phyloP scores from a whole-genome alignment of 2,329 filamentous ascomycete species.

The Sporothrix protearum region DNA sequence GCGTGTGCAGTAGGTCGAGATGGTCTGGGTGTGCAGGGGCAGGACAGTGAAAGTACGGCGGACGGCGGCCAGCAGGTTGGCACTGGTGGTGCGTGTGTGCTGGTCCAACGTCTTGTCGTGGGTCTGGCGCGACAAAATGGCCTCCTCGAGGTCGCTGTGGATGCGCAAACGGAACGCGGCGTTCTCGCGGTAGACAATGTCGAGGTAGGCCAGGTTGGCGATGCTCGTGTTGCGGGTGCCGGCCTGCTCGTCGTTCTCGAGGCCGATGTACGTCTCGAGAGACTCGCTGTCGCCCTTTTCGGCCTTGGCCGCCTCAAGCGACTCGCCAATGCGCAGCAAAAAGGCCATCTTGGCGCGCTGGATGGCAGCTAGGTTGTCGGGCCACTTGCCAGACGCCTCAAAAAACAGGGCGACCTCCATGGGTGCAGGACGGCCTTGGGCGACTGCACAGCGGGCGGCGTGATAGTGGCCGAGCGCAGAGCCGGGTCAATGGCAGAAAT shows the following conservation, averaged over 20 bases:
- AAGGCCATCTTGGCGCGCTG: constrained; percentile 94
- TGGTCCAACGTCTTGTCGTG: constrained; percentile 68
- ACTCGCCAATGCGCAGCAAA: constrained; percentile 68
- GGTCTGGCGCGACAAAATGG: constrained; percentile 71
- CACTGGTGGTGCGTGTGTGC: constrained; percentile 63
- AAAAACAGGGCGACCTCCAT: constrained; percentile 82
- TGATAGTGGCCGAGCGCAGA: constrained; percentile 68
- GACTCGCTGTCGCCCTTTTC: constrained; percentile 37
- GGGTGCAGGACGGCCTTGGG: constrained; percentile 49
- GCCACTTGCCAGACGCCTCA: constrained; percentile 90
- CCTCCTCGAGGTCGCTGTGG: constrained; percentile 82
- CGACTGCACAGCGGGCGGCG: constrained; percentile 47
- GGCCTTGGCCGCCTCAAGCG: constrained; percentile 58
- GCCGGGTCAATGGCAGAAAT: constrained; percentile 69
- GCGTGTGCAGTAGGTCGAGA: constrained; percentile 75
- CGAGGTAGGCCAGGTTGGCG: constrained; percentile 77
- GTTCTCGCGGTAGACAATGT: constrained; percentile 70
- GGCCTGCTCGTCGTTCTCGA: constrained; percentile 68
- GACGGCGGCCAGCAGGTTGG: constrained; percentile 65
- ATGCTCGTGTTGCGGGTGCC: constrained; percentile 62
- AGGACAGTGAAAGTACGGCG: constrained; percentile 68
- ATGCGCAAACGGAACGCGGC: constrained; percentile 80
- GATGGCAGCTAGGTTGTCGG: constrained; percentile 84
- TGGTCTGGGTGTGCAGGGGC: constrained; percentile 75
- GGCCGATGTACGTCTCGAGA: constrained; percentile 66